Base-by-base conservation (phyloP, 495 filamentous ascomycete genomes). In the Xylaria acuta region DNA sequence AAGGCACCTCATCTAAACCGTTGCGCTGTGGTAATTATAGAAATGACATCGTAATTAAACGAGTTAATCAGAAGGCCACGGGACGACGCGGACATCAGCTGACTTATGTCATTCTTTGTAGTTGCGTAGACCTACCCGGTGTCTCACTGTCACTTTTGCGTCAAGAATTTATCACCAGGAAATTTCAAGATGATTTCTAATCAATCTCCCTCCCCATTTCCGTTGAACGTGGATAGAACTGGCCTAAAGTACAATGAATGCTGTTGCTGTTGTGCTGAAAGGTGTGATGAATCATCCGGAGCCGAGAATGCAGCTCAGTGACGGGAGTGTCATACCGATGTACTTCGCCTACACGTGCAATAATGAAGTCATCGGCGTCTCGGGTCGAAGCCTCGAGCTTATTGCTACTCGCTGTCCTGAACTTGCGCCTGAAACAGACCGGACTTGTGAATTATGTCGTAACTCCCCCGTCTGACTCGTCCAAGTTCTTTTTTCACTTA, bases 311-410 rank as follows among this genome's bases (percentile, higher is more conserved):
- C 18, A 67, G 5, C 41, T 32, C 41, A 11, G 22, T n/a, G n/a
- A n/a, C n/a, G n/a, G n/a, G n/a, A n/a, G n/a, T 65, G 63, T 45
- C 63, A 60, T 22, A 34, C 63, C 38, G 41, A 34, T 45, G 18
- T 49, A 47, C n/a, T 12, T 40, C 11, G 60, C 16, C 16, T 41
- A 45, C 25, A 49, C 8, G 43, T 4, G 18, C n/a, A n/a, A n/a
- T n/a, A n/a, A 67, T 53, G 64, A 53, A 67, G 45, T 51, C 64
- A 67, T 67, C n/a, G 45, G 45, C 22, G 43, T 53, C 43, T 53
- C 64, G 25, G 64, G 43, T 41, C 40, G 6, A 49, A 49, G 63
- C 1, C 63, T 47, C 41, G 62, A 64, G 40, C 38, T 40, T 59
- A n/a, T 59, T 36, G 56, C n/a, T 38, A n/a, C 18, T 60, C 30